Percentiles rank a stretch among this genome's conserved stretches.
Conservation (phyloP, 208 protist genomes). For the Trypanosoma platydactyli region DNA sequence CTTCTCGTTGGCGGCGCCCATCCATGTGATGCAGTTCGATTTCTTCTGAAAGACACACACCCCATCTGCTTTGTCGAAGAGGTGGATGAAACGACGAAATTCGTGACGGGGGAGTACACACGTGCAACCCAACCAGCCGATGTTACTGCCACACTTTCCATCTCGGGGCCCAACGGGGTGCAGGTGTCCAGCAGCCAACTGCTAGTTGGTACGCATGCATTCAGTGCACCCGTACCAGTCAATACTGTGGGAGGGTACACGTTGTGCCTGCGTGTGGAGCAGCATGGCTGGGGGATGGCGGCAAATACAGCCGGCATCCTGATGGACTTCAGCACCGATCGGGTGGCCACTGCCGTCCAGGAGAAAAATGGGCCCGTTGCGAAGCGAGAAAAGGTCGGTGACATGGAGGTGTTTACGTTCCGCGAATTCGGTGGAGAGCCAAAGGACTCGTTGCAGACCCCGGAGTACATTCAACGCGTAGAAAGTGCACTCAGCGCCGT, state of each 20-base stretch:
- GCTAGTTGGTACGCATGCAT: conserved; percentile 24
- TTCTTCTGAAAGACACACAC: conserved; percentile 37
- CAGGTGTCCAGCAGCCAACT: conserved; percentile 2
- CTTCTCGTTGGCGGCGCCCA: not conserved
- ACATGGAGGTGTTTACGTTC: conserved; percentile 66
- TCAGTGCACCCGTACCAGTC: conserved; percentile 7
- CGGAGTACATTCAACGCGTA: conserved; percentile 52
- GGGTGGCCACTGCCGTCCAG: not conserved
- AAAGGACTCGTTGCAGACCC: conserved; percentile 58
- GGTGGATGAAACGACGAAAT: conserved; percentile 25
- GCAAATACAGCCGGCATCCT: conserved; percentile 13
- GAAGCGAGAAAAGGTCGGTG: conserved; percentile 43
- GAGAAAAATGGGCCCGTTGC: conserved; percentile 19
- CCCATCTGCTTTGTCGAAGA: conserved; percentile 71
- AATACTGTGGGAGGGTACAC: conserved; percentile 21
- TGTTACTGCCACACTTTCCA: not conserved
- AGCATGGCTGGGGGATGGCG: not conserved
- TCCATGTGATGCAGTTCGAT: conserved; percentile 35
- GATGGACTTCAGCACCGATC: conserved; percentile 32
- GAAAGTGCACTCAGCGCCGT: conserved; percentile 27
- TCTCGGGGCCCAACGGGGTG: conserved; percentile 11
- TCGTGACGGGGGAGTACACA: conserved; percentile 53
- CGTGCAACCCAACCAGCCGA: conserved; percentile 14
- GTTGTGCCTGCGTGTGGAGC: conserved; percentile 29
- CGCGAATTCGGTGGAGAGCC: conserved; percentile 57